Evolutionary conservation across 345 rosid genomes (phyloP), one percentile per base, ranked within the genome.

Genomic region (Salix suchowensis): DNA sequence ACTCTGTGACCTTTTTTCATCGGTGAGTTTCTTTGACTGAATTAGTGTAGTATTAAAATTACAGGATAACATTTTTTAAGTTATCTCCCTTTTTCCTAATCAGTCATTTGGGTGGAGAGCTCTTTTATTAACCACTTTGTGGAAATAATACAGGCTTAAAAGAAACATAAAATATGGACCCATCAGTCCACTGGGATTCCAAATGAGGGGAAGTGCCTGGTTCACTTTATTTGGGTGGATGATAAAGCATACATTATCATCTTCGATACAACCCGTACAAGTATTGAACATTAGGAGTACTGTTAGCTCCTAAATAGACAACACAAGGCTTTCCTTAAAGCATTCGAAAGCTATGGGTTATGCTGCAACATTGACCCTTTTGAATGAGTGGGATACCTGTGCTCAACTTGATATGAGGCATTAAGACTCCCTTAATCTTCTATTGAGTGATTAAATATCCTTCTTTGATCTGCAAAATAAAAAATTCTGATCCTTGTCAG

Each of bases 1-100:
- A 94, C 68, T 50, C 89, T 76, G 88, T 87, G 71, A 96, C 99
- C 67, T 96, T 94, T 94, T 87, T 92, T 92, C 89, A 89, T 91
- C 70, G 99, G 99, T 92, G 74, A 91, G 91, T 84, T 79, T 61
- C 54, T 68, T 68, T 67, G 67, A 19, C 48, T 26, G 32, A 37
- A 19, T 5, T 67, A 18, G 68, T 34, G 40, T 34, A 60, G 34
- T 13, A 34, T 7, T 24, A 72, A 32, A 24, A 28, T 54, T 65
- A 50, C 26, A 65, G 28, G 67, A 75, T 67, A 58, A 62, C 42
- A 75, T 40, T 13, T 65, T 58, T 37, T 34, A 70, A 62, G 48
- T 72, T 71, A 40, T 32, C 44, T 58, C 14, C 39, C 24, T 68
- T 74, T 74, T 64, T 19, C 37, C 66, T 40, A 21, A 77, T 42